Conservation (phyloP, 805 yeast species). For the Peterozyma xylosa region DNA sequence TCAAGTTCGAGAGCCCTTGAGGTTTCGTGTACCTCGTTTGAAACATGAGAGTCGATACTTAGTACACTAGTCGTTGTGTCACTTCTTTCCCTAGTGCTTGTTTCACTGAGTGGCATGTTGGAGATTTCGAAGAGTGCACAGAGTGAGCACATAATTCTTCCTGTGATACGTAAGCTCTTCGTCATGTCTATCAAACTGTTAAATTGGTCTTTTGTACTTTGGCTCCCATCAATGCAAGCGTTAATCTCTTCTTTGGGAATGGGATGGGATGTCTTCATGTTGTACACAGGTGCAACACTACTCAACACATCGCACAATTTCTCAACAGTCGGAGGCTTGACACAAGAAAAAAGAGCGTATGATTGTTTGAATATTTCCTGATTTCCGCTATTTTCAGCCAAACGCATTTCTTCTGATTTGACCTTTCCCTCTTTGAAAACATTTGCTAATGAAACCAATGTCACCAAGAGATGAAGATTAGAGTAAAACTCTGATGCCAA, state of each 20-base stretch:
- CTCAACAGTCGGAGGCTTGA: too few species aligned
- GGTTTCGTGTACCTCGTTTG: too few species aligned
- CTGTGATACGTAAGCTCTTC: constrained; percentile 21
- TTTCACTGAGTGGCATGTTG: neutral
- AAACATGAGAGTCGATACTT: too few species aligned
- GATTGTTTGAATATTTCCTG: too few species aligned
- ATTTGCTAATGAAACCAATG: constrained; percentile 13
- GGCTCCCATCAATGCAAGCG: neutral
- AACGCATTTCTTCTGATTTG: neutral
- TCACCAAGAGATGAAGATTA: constrained; percentile 9
- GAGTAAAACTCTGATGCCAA: constrained; percentile 3
- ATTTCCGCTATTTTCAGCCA: neutral
- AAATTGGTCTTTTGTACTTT: constrained; percentile 3
- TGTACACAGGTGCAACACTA: too few species aligned
- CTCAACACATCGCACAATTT: too few species aligned
- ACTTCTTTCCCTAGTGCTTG: neutral
- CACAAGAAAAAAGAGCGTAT: too few species aligned
- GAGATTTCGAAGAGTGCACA: constrained; percentile 23
- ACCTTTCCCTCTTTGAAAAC: constrained; percentile 8
- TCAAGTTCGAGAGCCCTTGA: too few species aligned
- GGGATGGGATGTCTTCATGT: too few species aligned
- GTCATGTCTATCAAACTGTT: constrained; percentile 17
- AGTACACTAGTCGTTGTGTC: too few species aligned
- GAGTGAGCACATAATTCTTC: constrained; percentile 24
- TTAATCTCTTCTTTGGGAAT: too few species aligned